These are phyloP conservation scores for Citrus glauca DNA, from an alignment of 345 rosid genomes.

Conservation along the genomic window DNA sequence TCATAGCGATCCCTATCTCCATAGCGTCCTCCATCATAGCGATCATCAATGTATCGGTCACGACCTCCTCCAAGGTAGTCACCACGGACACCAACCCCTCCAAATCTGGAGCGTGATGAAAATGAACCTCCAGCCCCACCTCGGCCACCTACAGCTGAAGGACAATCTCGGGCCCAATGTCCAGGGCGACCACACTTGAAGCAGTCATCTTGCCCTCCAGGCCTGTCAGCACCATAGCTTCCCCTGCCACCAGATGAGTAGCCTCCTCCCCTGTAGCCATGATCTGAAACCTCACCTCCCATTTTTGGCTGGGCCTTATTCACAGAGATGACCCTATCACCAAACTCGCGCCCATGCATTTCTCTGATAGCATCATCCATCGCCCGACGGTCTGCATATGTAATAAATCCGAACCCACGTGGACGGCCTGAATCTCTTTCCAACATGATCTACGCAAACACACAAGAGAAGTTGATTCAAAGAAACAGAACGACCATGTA, in stretches of 20 bases:
- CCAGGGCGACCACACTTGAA: constrained; percentile 93
- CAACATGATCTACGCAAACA: constrained; percentile 76
- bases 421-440: constrained; percentile 96
- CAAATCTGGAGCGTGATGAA: constrained; percentile 75
- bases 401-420: constrained; percentile 96
- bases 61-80: constrained; percentile 80
- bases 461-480: constrained; percentile 34
- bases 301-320: constrained; percentile 93
- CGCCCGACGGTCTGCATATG: constrained; percentile 84
- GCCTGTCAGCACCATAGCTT: constrained; percentile 67
- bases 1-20: constrained; percentile 88
- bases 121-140: constrained; percentile 64
- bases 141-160: constrained; percentile 79
- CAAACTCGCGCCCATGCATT: constrained; percentile 93
- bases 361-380: constrained; percentile 97
- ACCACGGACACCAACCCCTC: constrained; percentile 65
- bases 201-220: constrained; percentile 83
- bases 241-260: constrained; percentile 70
- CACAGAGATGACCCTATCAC: constrained; percentile 88
- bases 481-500: constrained; percentile 18
- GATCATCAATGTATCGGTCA: constrained; percentile 86
- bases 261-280: constrained; percentile 83
- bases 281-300: constrained; percentile 74
- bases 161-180: constrained; percentile 99
- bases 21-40: constrained; percentile 81